These are phyloP conservation scores for Hymenotorrendiella dingleyae DNA, from an alignment of 2,329 filamentous ascomycete species.

Conservation along the genomic window DNA sequence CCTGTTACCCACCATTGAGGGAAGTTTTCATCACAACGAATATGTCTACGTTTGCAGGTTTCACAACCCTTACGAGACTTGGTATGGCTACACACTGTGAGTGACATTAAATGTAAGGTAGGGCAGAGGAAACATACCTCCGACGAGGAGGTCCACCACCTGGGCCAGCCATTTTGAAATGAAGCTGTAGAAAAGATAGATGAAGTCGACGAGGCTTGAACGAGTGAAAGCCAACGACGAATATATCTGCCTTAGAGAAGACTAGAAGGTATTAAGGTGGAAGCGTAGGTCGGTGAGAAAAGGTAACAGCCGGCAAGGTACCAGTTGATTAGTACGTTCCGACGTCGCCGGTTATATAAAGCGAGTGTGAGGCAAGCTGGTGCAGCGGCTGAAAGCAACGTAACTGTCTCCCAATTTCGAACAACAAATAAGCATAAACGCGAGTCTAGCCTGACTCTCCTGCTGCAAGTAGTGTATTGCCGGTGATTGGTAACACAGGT, in stretches of 20 bases:
- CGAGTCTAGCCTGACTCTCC: slow-evolving; percentile 6
- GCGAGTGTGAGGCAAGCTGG: slow-evolving; percentile 25
- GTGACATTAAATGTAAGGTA: slow-evolving; percentile 3
- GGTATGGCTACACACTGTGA: slow-evolving; percentile 65
- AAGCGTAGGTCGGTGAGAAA: slow-evolving; percentile 8
- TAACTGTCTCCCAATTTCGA: slow-evolving; percentile 21
- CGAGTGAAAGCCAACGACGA: slow-evolving; percentile 32
- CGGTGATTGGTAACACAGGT: slow-evolving; percentile 3
- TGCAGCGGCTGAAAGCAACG: slow-evolving; percentile 27
- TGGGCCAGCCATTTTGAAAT: slow-evolving; percentile 73
- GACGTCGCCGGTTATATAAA: slow-evolving; percentile 27
- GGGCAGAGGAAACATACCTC: slow-evolving; percentile 40
- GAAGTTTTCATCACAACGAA: slow-evolving; percentile 95
- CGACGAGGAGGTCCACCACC: slow-evolving; percentile 85
- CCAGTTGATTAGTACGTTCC: slow-evolving; percentile 15
- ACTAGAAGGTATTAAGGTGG: slow-evolving; percentile 11
- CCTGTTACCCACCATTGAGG: slow-evolving; percentile 74
- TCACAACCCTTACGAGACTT: slow-evolving; percentile 98
- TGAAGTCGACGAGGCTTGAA: slow-evolving; percentile 33
- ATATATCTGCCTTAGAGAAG: slow-evolving; percentile 18
- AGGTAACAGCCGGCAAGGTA: slow-evolving; percentile 16
- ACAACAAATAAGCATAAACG: slow-evolving; percentile 24
- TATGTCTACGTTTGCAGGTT: slow-evolving; percentile 95
- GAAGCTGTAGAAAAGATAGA: slow-evolving; percentile 23
- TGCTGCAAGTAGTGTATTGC: slow-evolving; percentile 5